Conservation (phyloP, 257 asterid species). For the Solanum virginianum region DNA sequence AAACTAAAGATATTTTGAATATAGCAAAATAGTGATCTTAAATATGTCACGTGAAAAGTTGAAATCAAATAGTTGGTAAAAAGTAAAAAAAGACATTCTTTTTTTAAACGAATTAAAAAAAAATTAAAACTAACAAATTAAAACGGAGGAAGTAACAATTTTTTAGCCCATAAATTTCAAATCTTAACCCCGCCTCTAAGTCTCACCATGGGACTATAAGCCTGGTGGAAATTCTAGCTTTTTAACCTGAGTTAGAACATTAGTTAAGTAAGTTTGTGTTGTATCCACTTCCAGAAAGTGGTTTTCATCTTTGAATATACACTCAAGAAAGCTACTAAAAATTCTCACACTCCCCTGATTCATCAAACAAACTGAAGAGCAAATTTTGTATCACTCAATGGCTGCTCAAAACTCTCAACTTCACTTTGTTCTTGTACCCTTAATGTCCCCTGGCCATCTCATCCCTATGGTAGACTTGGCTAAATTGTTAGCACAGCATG, state of each 20-base stretch:
- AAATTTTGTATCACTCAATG: not conserved
- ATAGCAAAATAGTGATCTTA: not conserved
- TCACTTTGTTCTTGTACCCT: slow-evolving; percentile 57
- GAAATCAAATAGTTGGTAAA: not conserved
- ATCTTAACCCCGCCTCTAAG: not conserved
- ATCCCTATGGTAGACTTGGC: slow-evolving; percentile 78
- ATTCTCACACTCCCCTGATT: not conserved
- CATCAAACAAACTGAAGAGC: not conserved
- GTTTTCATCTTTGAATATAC: not conserved
- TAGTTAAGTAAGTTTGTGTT: not conserved
- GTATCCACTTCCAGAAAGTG: not conserved
- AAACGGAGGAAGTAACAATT: not conserved
- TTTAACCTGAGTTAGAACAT: not conserved
- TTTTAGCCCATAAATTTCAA: not conserved
- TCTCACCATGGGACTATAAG: not conserved
- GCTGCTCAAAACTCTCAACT: slow-evolving; percentile 2
- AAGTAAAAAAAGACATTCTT: not conserved
- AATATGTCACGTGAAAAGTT: not conserved
- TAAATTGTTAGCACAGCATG: slow-evolving; percentile 31
- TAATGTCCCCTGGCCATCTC: slow-evolving; percentile 69
- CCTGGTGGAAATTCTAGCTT: not conserved
- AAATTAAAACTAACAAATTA: not conserved
- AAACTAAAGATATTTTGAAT: not conserved
- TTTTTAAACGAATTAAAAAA: not conserved
- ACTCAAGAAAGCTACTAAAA: not conserved